phyloP scores from a whole-genome alignment of 768 basidiomycete species.

The Psilocybe cubensis region DNA sequence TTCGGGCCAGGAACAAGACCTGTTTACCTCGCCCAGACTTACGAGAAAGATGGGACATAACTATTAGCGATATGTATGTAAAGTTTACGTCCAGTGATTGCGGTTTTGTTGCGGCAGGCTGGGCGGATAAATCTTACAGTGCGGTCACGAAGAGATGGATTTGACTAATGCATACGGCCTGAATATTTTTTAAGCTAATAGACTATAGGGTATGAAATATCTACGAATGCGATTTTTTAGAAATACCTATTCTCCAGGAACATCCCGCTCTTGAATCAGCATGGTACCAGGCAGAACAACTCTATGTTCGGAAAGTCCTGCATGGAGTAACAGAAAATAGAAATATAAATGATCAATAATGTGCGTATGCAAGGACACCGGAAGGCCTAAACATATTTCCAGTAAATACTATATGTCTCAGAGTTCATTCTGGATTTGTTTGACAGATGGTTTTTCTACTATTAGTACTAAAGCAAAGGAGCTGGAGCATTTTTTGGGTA shows the following conservation, averaged over 20 bases:
- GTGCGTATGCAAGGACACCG: constrained; percentile 10
- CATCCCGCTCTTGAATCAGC: constrained; percentile 17
- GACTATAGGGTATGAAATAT: not conserved
- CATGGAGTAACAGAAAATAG: constrained; percentile 21
- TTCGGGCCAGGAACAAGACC: constrained; percentile 14
- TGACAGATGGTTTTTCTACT: constrained; percentile 16
- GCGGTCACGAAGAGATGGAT: not conserved
- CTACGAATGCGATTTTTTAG: not conserved
- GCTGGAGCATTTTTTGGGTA: not conserved
- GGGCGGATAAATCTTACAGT: not conserved
- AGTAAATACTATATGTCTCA: not conserved
- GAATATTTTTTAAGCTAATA: no score
- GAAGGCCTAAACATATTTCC: constrained; percentile 1
- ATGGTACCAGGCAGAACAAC: constrained; percentile 14
- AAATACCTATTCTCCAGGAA: constrained; percentile 18
- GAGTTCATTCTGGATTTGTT: constrained; percentile 1
- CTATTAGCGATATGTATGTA: not conserved
- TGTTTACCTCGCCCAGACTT: constrained; percentile 1
- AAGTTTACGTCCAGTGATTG: not conserved
- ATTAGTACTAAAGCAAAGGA: constrained; percentile 1
- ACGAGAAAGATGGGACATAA: not conserved
- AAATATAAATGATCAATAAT: constrained; percentile 3
- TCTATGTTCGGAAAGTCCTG: constrained; percentile 16
- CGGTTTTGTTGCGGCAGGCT: not conserved
- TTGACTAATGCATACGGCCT: no score